Evolutionary conservation across 805 yeast species (phyloP), one percentile per base, ranked within the genome.

Genomic region (Yarrowia sp.): DNA sequence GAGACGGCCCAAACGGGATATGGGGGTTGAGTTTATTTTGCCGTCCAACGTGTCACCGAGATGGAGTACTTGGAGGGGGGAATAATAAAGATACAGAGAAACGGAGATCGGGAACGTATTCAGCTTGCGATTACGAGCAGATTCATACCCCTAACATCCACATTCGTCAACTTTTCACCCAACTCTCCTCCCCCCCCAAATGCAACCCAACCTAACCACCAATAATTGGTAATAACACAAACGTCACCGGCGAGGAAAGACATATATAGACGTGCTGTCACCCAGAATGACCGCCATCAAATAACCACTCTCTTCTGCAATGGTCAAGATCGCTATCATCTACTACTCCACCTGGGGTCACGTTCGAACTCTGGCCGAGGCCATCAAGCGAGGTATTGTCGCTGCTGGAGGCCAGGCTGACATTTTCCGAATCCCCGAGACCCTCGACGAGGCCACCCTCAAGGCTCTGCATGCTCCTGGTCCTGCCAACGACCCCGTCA

Each of bases 281-380:
- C n/a, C 50, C 35, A 4, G 26, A 9, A n/a, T 15, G 10, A 5
- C 53, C 11, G 14, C 38, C 40, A 16, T n/a, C 56, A n/a, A 11
- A 3, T 26, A 36, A 11, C 15, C 50, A 10, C 50, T n/a, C 32
- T 19, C 50, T 19, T 5, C 32, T 15, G 12, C 56, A 35, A 55
- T 56, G 63, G 63, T 82, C 64, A 88, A 87, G 79, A 83, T 88
- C 68, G 93, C 92, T 59, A 88, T 92, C 73, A 83, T 92, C 78
- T 86, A 88, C 77, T 92, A 92, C 84, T 88, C 97, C 45, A 78
- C 89, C 73, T 91, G 89, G 81, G 92, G 92, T 71, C 97, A 92
- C 80, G 80, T 89, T 72, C 86, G 87, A 72, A 79, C 82, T 50
- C 75, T 90, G 74, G 96, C 97, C 42, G 85, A 87, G 77, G 81